Evolutionary conservation across 176 grass and related monocot species (phyloP), one percentile per base, ranked within the genome.

Genomic region (Metroxylon sagu): DNA sequence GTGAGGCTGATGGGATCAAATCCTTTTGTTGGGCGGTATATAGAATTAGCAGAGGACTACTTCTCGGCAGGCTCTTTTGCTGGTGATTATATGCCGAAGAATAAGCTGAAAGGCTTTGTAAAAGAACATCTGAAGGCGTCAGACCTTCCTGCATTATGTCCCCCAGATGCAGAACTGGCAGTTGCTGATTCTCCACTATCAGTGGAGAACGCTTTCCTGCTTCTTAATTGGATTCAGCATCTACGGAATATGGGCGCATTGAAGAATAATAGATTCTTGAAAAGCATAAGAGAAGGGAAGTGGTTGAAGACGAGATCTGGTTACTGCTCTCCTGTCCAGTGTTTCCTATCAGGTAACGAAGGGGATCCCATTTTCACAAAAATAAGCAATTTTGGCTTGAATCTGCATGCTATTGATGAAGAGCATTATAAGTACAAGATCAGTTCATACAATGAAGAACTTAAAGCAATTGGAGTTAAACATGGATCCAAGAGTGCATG

Each of bases 231-330:
- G 89, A 88, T 95, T 71, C 18, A 0, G 3, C 73, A 77, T 52
- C 12, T 88, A 7, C 74, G 29, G 6, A 67, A 12, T 4, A 52
- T 5, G 19, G 19, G 52, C 21, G 15, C 25, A 57, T 1, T 1
- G 19, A 29, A 84, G 16, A 80, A 81, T 3, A 17, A 54, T 3
- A 68, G 16, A 3, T 87, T 94, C 48, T 50, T 94, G 54, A 48
- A 26, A 55, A 81, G 74, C 53, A 29, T 85, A n/a, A 59, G 76
- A 54, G 14, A 57, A 10, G 89, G 84, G 67, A 71, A 50, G 65
- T 94, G 89, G 89, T 50, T 94, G 52, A 85, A 67, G 68, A 94
- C 89, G 50, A 79, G 63, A 0, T 71, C 67, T 57, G 84, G 89
- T 8, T 76, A 88, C 74, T 88, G 74, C 29, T 50, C 89, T 19